Conservation (phyloP, 768 basidiomycete species). For the Rhodotorula kratochvilovae region DNA sequence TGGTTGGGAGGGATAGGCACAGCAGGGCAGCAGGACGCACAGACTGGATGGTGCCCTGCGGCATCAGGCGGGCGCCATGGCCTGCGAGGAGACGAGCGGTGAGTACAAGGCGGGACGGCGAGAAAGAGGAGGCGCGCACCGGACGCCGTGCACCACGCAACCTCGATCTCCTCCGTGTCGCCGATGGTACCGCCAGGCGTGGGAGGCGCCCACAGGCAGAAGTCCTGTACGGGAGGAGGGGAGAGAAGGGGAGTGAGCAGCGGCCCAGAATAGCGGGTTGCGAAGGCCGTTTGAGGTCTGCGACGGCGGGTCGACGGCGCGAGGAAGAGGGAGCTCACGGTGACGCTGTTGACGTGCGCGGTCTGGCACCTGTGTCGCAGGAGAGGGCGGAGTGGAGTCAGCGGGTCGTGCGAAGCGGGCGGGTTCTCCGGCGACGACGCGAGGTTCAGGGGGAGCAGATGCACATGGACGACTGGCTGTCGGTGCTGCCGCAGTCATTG, state of each 20-base stretch:
- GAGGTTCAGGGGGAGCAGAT: slow-evolving; percentile 35
- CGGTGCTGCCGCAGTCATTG: slow-evolving; percentile 56
- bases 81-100: neutral
- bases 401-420: no score
- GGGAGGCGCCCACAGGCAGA: slow-evolving; percentile 30
- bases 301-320: no score
- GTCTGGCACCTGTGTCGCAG: slow-evolving; percentile 29
- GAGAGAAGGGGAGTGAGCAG: no score
- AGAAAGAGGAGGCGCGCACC: neutral
- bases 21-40: no score
- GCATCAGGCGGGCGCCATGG: slow-evolving; percentile 41
- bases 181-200: slow-evolving; percentile 43
- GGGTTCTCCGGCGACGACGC: neutral
- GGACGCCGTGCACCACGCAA: slow-evolving; percentile 49
- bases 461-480: slow-evolving; percentile 60
- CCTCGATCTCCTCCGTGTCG: slow-evolving; percentile 47
- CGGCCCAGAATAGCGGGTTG: no score
- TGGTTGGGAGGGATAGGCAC: no score
- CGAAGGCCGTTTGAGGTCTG: no score
- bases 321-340: neutral
- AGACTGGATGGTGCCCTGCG: slow-evolving; percentile 37
- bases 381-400: no score
- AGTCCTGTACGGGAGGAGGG: slow-evolving; percentile 16
- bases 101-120: no score
- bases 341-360: slow-evolving; percentile 28